phyloP scores from a whole-genome alignment of 2,329 filamentous ascomycete genomes.

The Aspergillus viridinutans region DNA sequence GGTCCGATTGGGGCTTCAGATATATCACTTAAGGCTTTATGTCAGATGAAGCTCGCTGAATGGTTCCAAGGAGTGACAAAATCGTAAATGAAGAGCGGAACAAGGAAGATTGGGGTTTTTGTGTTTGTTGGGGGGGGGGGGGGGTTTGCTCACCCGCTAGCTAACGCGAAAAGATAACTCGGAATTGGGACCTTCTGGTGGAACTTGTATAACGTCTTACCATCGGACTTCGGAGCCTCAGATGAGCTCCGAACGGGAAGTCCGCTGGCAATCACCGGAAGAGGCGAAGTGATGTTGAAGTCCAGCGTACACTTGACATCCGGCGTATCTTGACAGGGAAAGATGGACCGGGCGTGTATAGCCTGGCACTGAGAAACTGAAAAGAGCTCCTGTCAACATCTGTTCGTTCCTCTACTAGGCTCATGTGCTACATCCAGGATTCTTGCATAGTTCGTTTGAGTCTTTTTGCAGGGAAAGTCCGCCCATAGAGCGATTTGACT shows the following conservation, averaged over 20 bases:
- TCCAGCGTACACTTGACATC: slow-evolving; percentile 94
- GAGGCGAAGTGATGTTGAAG: slow-evolving; percentile 79
- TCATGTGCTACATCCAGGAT: not conserved
- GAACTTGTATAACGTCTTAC: slow-evolving; percentile 70
- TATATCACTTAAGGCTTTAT: slow-evolving; percentile 61
- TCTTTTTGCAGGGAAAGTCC: slow-evolving; percentile 38
- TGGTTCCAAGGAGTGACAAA: not conserved
- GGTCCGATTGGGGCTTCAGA: slow-evolving; percentile 81
- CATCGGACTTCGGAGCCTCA: slow-evolving; percentile 48
- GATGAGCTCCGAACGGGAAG: slow-evolving; percentile 54
- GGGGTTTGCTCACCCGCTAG: slow-evolving; percentile 52
- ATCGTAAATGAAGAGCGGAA: not conserved
- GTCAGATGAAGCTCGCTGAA: not conserved
- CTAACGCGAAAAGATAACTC: slow-evolving; percentile 90
- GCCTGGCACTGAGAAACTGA: slow-evolving; percentile 88
- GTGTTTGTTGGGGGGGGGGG: no score
- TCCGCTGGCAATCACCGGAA: slow-evolving; percentile 90
- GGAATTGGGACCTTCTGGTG: slow-evolving; percentile 90
- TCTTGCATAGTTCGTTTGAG: not conserved
- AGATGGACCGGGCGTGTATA: slow-evolving; percentile 88
- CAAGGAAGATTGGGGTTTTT: not conserved
- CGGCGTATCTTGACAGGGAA: slow-evolving; percentile 95
- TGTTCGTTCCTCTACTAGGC: not conserved
- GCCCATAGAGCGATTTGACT: slow-evolving; percentile 12
- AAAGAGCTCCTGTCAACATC: not conserved